These are phyloP conservation scores for Picea abies DNA, from an alignment of 83 land plant genomes.

Conservation along the genomic window DNA sequence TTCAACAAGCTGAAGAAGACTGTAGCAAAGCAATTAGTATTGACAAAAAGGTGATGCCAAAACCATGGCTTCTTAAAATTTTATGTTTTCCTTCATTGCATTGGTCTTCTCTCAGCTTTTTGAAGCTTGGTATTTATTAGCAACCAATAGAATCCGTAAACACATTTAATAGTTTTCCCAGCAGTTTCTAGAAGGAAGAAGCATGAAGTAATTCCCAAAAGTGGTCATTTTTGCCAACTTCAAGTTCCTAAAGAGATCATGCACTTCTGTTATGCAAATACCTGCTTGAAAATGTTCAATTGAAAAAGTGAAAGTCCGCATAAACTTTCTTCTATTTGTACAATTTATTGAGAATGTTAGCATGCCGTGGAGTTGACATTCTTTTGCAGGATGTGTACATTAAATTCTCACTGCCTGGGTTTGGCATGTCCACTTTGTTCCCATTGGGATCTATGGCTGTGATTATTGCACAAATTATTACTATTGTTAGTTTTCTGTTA, in stretches of 20 bases:
- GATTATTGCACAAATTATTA: background rate
- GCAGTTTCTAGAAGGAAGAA: too few relatives aligned
- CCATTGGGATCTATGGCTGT: background rate
- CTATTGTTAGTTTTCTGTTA: background rate
- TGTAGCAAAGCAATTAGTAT: slow-evolving; percentile 76
- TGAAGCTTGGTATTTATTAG: background rate
- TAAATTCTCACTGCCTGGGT: background rate
- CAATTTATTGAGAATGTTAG: background rate
- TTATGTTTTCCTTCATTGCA: background rate
- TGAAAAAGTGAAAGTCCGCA: background rate
- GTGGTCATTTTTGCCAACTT: too few relatives aligned
- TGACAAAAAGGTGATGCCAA: slow-evolving; percentile 81
- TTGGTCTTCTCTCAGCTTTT: background rate
- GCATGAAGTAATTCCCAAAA: too few relatives aligned
- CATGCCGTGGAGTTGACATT: background rate
- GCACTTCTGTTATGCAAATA: background rate
- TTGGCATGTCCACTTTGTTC: background rate
- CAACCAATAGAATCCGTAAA: background rate
- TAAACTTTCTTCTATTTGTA: background rate
- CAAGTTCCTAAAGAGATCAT: background rate
- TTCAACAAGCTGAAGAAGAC: too few relatives aligned
- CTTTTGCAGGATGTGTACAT: background rate
- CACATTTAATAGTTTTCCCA: background rate
- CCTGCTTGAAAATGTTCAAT: background rate
- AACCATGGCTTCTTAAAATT: background rate